phyloP scores from a whole-genome alignment of 192 early-diverging fungal species.

The Thoreauomyces humboldtii region DNA sequence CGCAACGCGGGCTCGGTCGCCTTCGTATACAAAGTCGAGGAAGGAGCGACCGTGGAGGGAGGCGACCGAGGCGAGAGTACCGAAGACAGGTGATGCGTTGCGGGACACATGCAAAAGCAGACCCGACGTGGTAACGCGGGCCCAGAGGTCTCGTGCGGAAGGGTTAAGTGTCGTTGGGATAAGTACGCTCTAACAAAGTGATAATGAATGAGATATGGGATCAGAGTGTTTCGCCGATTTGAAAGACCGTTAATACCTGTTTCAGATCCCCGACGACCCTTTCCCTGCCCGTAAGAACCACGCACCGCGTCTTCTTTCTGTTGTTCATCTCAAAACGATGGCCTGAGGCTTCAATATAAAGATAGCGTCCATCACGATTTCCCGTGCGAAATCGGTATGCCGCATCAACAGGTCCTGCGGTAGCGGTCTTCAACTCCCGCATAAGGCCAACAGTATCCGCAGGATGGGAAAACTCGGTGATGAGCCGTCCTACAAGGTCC shows the following conservation, averaged over 20 bases:
- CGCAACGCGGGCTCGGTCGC: constrained; percentile 13
- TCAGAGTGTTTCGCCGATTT: too few relatives aligned
- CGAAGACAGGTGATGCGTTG: constrained; percentile 24
- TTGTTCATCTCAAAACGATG: constrained; percentile 52
- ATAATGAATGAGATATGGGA: too few relatives aligned
- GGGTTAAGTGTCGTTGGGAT: too few relatives aligned
- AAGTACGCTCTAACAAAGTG: too few relatives aligned
- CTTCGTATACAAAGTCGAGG: constrained; percentile 27
- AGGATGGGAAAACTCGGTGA: constrained; percentile 54
- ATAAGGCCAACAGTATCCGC: constrained; percentile 63
- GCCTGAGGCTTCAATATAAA: constrained; percentile 58
- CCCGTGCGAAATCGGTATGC: constrained; percentile 60
- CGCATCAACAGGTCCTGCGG: constrained; percentile 46
- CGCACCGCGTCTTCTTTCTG: constrained; percentile 55
- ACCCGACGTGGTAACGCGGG: constrained; percentile 57
- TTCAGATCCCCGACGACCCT: not conserved
- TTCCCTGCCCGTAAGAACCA: constrained; percentile 50
- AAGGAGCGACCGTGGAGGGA: constrained; percentile 17
- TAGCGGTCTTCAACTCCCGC: constrained; percentile 56
- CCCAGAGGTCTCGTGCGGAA: constrained; percentile 50
- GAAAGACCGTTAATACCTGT: too few relatives aligned
- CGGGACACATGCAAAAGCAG: constrained; percentile 43
- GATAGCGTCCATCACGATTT: constrained; percentile 48
- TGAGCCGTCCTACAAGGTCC: constrained; percentile 49
- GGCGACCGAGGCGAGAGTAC: not conserved